Conservation (phyloP, 2,329 filamentous ascomycete genomes). For the Ophiosphaerella herpotricha region DNA sequence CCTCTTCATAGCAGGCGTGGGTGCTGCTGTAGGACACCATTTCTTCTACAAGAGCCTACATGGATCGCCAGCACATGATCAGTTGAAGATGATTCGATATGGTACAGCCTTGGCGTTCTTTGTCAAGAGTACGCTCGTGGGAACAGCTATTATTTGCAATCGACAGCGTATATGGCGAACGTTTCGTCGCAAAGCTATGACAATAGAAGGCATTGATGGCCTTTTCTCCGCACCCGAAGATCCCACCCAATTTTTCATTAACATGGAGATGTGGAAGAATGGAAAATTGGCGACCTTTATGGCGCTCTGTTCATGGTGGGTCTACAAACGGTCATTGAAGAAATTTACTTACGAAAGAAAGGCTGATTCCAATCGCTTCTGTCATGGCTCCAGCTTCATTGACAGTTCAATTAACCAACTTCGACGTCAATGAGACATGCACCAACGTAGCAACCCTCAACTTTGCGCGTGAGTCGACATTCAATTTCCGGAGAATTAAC, state of each 20-base stretch:
- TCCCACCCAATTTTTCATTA: slow-evolving; percentile 37
- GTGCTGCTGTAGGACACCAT: slow-evolving; percentile 43
- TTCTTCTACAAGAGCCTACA: slow-evolving; percentile 40
- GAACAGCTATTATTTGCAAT: slow-evolving; percentile 41
- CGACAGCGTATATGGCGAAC: slow-evolving; percentile 47
- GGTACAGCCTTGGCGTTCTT: slow-evolving; percentile 47
- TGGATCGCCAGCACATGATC: slow-evolving; percentile 34
- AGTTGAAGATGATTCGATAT: slow-evolving; percentile 42
- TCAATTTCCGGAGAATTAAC: slow-evolving; percentile 35
- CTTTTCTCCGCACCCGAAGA: slow-evolving; percentile 45
- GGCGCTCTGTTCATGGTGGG: slow-evolving; percentile 41
- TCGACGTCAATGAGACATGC: slow-evolving; percentile 23
- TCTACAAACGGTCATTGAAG: background rate
- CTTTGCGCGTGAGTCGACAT: slow-evolving; percentile 36
- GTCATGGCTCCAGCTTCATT: slow-evolving; percentile 43
- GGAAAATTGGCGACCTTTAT: slow-evolving; percentile 45
- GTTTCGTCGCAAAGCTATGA: slow-evolving; percentile 43
- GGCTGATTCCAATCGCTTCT: slow-evolving; percentile 45
- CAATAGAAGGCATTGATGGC: slow-evolving; percentile 44
- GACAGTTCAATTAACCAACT: slow-evolving; percentile 34
- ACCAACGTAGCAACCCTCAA: slow-evolving; percentile 35
- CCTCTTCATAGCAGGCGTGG: slow-evolving; percentile 37
- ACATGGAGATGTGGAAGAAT: slow-evolving; percentile 43
- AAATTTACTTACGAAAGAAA: slow-evolving; percentile 10
- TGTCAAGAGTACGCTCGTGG: slow-evolving; percentile 43